Percentiles rank a stretch among this genome's conserved stretches.
These are phyloP conservation scores for Gliomastix tumulicola DNA, from an alignment of 2,329 filamentous ascomycete species.

Conservation along the genomic window DNA sequence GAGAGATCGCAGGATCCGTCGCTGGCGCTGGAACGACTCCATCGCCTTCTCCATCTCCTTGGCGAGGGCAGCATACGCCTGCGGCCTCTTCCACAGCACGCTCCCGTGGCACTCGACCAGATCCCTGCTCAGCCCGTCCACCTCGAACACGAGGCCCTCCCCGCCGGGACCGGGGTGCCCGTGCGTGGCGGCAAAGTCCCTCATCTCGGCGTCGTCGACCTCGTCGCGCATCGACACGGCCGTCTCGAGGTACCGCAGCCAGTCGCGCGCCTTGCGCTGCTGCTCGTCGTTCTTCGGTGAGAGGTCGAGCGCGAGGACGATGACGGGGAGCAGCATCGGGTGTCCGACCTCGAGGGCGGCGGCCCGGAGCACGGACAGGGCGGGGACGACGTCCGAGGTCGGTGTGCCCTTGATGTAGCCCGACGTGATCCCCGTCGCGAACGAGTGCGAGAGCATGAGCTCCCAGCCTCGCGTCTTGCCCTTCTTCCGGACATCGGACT, in stretches of 20 bases:
- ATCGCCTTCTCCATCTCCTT: constrained; percentile 41
- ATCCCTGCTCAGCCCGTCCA: constrained; percentile 54
- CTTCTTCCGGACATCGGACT: constrained; percentile 60
- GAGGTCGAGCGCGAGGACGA: constrained; percentile 53
- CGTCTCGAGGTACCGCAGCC: constrained; percentile 54
- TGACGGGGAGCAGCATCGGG: constrained; percentile 50
- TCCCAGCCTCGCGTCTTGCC: constrained; percentile 59
- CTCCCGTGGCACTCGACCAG: constrained; percentile 57
- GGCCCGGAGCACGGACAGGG: constrained; percentile 41
- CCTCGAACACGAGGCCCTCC: constrained; percentile 34
- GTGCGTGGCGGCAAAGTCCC: no score
- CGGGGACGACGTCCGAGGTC: constrained; percentile 43
- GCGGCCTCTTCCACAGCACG: constrained; percentile 56
- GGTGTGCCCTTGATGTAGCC: constrained; percentile 56
- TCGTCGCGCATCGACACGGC: constrained; percentile 55
- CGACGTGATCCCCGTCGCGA: constrained; percentile 47
- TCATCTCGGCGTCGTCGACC: constrained; percentile 43
- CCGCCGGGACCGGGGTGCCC: no score
- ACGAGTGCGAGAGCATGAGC: constrained; percentile 52
- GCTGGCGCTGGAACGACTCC: constrained; percentile 28
- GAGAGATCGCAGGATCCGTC: constrained; percentile 10
- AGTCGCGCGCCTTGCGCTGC: constrained; percentile 56
- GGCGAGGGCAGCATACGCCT: constrained; percentile 50
- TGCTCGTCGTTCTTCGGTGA: constrained; percentile 49
- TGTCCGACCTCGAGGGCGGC: constrained; percentile 45